A percentile compares a stretch with the other conserved stretches of the same genome.
These are phyloP conservation scores for Cercospora berteroae DNA, from an alignment of 2,329 filamentous ascomycete species.

Conservation along the genomic window DNA sequence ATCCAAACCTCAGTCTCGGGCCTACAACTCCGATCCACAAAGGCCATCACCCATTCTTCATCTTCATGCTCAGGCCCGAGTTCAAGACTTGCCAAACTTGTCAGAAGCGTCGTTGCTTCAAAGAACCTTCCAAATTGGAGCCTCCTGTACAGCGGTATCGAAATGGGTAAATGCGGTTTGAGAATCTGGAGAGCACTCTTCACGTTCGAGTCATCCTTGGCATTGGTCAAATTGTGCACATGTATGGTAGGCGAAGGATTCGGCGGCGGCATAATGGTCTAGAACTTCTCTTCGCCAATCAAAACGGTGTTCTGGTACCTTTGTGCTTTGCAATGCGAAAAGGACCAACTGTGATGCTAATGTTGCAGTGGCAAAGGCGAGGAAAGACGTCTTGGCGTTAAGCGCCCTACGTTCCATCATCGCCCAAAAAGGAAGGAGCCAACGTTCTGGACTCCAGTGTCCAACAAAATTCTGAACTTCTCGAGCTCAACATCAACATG, in stretches of 20 bases:
- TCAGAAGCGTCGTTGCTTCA: slow-evolving; percentile 46
- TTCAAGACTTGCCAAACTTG: slow-evolving; percentile 32
- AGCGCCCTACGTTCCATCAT: neutral
- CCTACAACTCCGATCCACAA: slow-evolving; percentile 59
- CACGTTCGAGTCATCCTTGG: neutral
- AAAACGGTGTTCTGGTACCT: no score
- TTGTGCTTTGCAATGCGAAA: no score
- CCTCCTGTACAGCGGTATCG: slow-evolving; percentile 61
- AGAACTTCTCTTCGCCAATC: neutral
- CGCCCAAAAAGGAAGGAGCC: neutral
- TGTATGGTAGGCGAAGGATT: neutral
- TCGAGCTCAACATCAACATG: neutral
- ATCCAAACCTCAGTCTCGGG: slow-evolving; percentile 66
- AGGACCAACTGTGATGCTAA: neutral
- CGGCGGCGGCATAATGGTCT: neutral
- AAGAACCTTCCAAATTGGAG: slow-evolving; percentile 56
- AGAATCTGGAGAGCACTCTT: slow-evolving; percentile 50
- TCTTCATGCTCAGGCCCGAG: neutral
- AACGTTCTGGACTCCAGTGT: neutral
- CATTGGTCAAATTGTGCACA: neutral
- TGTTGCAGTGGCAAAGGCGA: neutral
- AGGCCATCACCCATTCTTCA: slow-evolving; percentile 53
- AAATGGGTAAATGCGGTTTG: slow-evolving; percentile 53
- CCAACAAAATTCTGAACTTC: neutral
- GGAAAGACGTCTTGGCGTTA: neutral